Evolutionary conservation across 306 rosid genomes (phyloP), one percentile per base, ranked within the genome.

Genomic region (Prunus mongolica): DNA sequence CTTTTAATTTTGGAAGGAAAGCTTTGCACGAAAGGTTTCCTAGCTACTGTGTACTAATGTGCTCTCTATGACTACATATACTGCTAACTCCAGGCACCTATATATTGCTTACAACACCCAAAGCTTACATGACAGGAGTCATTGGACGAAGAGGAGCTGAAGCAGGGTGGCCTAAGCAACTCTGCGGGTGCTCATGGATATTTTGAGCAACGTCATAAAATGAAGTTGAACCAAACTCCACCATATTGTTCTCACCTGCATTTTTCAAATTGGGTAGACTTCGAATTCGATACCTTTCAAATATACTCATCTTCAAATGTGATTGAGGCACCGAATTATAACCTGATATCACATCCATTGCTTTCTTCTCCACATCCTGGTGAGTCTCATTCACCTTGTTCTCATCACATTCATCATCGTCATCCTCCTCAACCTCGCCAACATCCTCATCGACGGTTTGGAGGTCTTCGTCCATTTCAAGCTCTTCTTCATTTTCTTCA

Each of bases 121-220:
- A n/a, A 1, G 25, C 24, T 55, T n/a, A 55, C 27, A 55, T 56
- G 7, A 77, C 85, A 32, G 74, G 13, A 60, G 89, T 34, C 75
- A 86, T 57, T 64, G 87, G 84, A 60, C 72, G 75, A 41, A 82
- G 77, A 44, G 83, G 83, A 20, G 85, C 72, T 3, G 89, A 88
- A 74, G 67, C 74, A 2, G 88, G 72, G 7, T 55, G 82, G 32
- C 62, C 85, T 74, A 85, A 58, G 61, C 2, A 86, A 2, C 12
- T 28, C 1, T 28, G 63, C 10, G 52, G 25, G 19, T 50, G 62
- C 25, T 66, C 79, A 32, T 67, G 50, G 22, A 44, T 62, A 70
- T 50, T 63, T 30, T 22, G 28, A 3, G 38, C 72, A 38, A 38
- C 44, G 4, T 78, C 65, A 69, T 82, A 80, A 16, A 65, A 79